Conservation (phyloP, 2,329 filamentous ascomycete genomes). For the Penicillium sp. region DNA sequence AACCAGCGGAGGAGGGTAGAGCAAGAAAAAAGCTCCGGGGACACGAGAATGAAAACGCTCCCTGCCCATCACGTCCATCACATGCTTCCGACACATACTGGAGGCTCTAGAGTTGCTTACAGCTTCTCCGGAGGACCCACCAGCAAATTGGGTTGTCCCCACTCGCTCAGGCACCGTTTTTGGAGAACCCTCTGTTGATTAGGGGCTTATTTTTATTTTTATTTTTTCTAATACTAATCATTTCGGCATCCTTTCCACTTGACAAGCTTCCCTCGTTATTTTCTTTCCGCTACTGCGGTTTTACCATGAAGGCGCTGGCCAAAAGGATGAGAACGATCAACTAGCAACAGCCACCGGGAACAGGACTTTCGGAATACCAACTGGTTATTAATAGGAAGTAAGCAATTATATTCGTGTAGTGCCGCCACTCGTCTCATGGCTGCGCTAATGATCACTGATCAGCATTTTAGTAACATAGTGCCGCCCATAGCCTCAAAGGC, state of each 20-base stretch:
- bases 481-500: neutral
- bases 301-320: neutral
- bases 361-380: neutral
- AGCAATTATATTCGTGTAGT: neutral
- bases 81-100: conserved; percentile 23
- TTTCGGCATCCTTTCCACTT: neutral
- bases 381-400: neutral
- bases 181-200: neutral
- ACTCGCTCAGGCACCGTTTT: conserved; percentile 7
- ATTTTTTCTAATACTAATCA: neutral
- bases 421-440: neutral
- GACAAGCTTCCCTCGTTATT: neutral
- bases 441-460: neutral
- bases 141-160: conserved; percentile 1
- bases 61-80: conserved; percentile 15
- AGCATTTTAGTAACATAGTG: neutral
- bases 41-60: neutral
- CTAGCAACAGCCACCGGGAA: neutral
- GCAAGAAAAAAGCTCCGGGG: neutral
- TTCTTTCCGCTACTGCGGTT: neutral
- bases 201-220: neutral
- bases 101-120: neutral
- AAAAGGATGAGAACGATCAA: neutral
- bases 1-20: neutral
- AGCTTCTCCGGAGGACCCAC: neutral